Percentiles rank a stretch among this genome's conserved stretches.
These are phyloP conservation scores for Fragaria nilgerrensis DNA, from an alignment of 306 rosid species.

Conservation along the genomic window DNA sequence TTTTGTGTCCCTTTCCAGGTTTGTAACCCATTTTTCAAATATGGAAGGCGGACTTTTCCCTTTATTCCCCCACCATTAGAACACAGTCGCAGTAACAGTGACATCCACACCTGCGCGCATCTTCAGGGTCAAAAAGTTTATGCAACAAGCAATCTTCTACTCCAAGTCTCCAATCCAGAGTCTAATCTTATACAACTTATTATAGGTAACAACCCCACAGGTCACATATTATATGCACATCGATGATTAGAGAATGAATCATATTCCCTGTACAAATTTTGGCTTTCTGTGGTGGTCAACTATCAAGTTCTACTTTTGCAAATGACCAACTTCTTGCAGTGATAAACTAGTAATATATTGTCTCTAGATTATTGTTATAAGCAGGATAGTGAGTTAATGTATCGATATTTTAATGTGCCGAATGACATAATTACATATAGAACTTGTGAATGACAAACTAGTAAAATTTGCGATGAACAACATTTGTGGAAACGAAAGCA, in stretches of 20 bases:
- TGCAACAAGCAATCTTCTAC: background rate
- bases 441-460: no score
- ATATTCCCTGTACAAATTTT: background rate
- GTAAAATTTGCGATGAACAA: background rate
- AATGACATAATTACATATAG: background rate
- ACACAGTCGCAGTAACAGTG: background rate
- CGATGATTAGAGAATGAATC: background rate
- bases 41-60: background rate
- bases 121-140: constrained; percentile 3
- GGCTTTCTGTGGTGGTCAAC: no score
- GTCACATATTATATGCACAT: background rate
- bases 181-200: background rate
- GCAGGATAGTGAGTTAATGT: background rate
- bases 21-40: background rate
- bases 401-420: background rate
- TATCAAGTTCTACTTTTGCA: no score
- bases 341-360: no score
- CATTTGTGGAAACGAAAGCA: background rate
- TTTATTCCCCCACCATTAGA: constrained; percentile 3
- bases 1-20: background rate
- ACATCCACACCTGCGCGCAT: background rate
- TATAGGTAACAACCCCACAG: background rate
- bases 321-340: no score
- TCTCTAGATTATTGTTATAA: no score
- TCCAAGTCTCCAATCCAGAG: background rate